Base-by-base conservation (phyloP, 257 asterid species). In the Plantago elongata region DNA sequence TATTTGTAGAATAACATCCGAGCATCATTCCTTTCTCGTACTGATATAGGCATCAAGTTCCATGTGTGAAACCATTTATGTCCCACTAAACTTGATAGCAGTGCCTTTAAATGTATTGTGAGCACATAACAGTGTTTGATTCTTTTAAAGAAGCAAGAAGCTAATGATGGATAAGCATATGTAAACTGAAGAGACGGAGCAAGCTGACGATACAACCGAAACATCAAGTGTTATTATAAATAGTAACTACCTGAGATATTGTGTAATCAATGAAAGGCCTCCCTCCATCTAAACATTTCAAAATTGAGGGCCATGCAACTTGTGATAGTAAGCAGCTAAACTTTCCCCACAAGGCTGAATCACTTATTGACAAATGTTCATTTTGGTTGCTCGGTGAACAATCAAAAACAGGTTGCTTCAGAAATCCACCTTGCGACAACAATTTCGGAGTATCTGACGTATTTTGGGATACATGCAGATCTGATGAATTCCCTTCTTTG, bases 241-340 rank as follows among this genome's bases (percentile, higher is more conserved):
- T 37, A 57, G 67, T 68, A 44, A 73, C 67, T 29, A 92, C 98
- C 93, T 92, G 97, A 63, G 91, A 86, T 73, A 74, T 66, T 81
- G 82, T 72, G 74, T 78, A 72, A 77, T 81, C 86, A 18, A 80
- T 61, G 78, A 84, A 86, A 71, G 83, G 70, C 81, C 83, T 92
- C 78, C 99, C 95, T 77, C 85, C 81, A 52, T 80, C 83, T 76
- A 89, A 76, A 79, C 97, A 89, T 79, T 84, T 92, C 81, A 64
- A 57, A 51, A 86, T 73, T 57, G 95, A 68, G 64, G 84, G 80
- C 95, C 96, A 86, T 43, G 89, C 89, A 76, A 78, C 65, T 75
- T 81, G 87, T 57, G 96, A 84, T 51, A 81, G 69, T 56, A 79
- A 78, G 84, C 74, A 73, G 84, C 83, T 68, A 76, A 92, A 92